Conservation (phyloP, 352 stramenopile genomes). For the Globisporangium nodosum region DNA sequence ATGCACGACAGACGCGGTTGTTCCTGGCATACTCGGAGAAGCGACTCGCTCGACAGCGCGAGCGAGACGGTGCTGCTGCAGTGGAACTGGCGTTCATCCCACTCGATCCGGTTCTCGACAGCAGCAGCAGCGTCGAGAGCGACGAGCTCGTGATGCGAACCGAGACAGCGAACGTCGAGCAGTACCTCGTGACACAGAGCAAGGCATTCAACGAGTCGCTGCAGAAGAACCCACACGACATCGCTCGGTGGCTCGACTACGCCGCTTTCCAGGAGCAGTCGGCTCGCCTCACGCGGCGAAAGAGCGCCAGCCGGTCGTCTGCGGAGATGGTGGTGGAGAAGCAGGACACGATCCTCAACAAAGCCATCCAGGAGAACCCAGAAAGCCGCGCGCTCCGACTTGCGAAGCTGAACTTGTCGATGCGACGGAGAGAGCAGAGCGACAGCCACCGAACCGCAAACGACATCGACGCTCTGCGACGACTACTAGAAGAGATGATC, state of each 20-base stretch:
- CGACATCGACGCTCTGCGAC: constrained; percentile 25
- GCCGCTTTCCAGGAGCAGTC: constrained; percentile 73
- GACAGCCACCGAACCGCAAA: constrained; percentile 5
- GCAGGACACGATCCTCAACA: constrained; percentile 53
- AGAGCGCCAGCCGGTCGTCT: constrained; percentile 7
- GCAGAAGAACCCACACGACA: constrained; percentile 28
- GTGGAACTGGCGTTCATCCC: constrained; percentile 57
- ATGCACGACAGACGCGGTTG: constrained; percentile 35
- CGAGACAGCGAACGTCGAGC: constrained; percentile 59
- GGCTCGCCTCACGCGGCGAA: constrained; percentile 27
- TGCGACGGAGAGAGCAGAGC: constrained; percentile 9
- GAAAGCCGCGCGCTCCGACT: constrained; percentile 32
- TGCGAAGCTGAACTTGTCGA: constrained; percentile 47
- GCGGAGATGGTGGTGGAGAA: constrained; percentile 48
- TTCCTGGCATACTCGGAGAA: constrained; percentile 72
- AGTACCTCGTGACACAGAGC: constrained; percentile 47
- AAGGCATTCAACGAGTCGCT: constrained; percentile 44
- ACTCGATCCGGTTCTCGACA: constrained; percentile 41
- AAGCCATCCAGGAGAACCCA: constrained; percentile 48
- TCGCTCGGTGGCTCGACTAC: constrained; percentile 60
- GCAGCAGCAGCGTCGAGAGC: not conserved
- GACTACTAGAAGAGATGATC: constrained; percentile 48
- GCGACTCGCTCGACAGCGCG: constrained; percentile 18
- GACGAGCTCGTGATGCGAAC: constrained; percentile 28
- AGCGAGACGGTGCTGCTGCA: not conserved